phyloP scores from a whole-genome alignment of 1,284 basidiomycete genomes.

The Irpex sp. region DNA sequence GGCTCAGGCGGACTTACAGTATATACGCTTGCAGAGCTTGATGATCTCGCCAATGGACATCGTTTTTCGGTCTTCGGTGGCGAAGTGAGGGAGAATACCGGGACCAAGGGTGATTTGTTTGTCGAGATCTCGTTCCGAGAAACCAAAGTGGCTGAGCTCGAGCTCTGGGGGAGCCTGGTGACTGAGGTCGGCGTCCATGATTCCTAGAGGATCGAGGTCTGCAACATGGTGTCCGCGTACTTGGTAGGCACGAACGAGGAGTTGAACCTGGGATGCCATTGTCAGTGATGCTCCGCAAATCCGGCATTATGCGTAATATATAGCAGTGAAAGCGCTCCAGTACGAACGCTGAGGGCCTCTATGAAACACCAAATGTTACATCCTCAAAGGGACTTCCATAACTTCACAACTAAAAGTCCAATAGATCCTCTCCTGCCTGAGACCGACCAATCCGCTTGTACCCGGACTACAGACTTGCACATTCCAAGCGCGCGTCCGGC shows the following conservation, averaged over 20 bases:
- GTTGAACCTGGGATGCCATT: conserved; percentile 66
- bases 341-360: background rate
- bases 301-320: background rate
- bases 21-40: conserved; percentile 87
- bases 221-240: conserved; percentile 97
- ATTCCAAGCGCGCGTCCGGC: background rate
- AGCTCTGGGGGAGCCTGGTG: conserved; percentile 79
- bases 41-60: conserved; percentile 94
- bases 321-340: background rate
- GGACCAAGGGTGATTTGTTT: conserved; percentile 94
- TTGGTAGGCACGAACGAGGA: conserved; percentile 97
- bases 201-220: conserved; percentile 92
- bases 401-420: background rate
- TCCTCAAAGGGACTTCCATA: background rate
- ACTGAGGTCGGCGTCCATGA: conserved; percentile 83
- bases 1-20: conserved; percentile 58
- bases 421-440: background rate
- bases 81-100: conserved; percentile 95
- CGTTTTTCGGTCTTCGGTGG: conserved; percentile 75
- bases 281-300: background rate
- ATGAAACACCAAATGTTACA: background rate
- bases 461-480: background rate
- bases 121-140: conserved; percentile 89
- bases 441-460: background rate
- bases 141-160: conserved; percentile 90